Percentiles rank a stretch among this genome's conserved stretches.
Evolutionary conservation across 2,329 filamentous ascomycete species (phyloP).

Genomic region (Drechslera avenae): DNA sequence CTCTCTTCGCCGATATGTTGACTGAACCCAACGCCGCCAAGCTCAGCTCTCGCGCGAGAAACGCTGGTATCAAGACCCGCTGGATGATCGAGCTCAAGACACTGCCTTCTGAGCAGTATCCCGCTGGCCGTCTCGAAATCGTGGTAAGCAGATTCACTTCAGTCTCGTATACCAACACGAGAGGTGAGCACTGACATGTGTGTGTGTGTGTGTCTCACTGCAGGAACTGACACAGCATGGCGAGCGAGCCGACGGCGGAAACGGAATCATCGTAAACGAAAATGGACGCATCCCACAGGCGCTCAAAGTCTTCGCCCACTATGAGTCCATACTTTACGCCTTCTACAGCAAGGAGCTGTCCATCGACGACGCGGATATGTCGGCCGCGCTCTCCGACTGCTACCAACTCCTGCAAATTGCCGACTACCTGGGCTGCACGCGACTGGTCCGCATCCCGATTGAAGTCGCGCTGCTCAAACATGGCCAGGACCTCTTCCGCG

Average conservation of each 20-base stretch:
- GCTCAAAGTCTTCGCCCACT: slow-evolving; percentile 40
- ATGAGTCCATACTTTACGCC: slow-evolving; percentile 53
- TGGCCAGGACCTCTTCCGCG: slow-evolving; percentile 53
- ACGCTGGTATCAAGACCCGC: slow-evolving; percentile 32
- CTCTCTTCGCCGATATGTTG: slow-evolving; percentile 38
- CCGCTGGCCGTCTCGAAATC: slow-evolving; percentile 31
- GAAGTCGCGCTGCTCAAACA: slow-evolving; percentile 56
- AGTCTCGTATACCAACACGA: not conserved
- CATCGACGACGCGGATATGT: slow-evolving; percentile 50
- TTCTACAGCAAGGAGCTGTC: slow-evolving; percentile 53
- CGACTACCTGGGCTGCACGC: slow-evolving; percentile 53
- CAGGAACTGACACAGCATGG: slow-evolving; percentile 46
- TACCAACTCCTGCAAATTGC: slow-evolving; percentile 52
- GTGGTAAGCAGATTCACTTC: slow-evolving; percentile 29
- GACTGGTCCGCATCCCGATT: slow-evolving; percentile 52
- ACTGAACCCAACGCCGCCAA: slow-evolving; percentile 37
- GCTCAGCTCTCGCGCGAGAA: slow-evolving; percentile 30
- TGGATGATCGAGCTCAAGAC: slow-evolving; percentile 43
- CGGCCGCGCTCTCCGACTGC: slow-evolving; percentile 48
- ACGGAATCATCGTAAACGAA: slow-evolving; percentile 39
- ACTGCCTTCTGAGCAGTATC: slow-evolving; percentile 24
- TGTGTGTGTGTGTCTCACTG: too few species aligned
- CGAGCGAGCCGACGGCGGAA: slow-evolving; percentile 25
- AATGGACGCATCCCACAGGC: slow-evolving; percentile 42
- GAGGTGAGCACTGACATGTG: slow-evolving; percentile 2